Evolutionary conservation across 2,329 filamentous ascomycete genomes (phyloP).

Genomic region (Trichophyton benhamiae): DNA sequence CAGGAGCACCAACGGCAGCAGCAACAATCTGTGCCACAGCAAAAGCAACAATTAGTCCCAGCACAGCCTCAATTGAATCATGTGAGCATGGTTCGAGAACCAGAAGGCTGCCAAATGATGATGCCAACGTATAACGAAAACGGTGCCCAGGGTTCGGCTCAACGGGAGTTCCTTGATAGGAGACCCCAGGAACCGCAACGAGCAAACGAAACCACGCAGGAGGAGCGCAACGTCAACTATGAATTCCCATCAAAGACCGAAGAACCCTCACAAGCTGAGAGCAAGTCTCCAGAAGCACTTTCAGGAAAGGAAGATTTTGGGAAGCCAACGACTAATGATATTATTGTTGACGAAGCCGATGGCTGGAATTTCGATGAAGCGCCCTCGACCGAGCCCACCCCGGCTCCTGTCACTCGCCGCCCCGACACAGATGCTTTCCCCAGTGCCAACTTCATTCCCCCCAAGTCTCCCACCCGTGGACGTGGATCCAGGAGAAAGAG

Average conservation of each 20-base stretch:
- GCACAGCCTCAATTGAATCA: slow-evolving; percentile 39
- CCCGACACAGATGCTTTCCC: slow-evolving; percentile 85
- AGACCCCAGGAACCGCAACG: slow-evolving; percentile 33
- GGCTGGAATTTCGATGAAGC: slow-evolving; percentile 91
- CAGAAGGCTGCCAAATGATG: slow-evolving; percentile 47
- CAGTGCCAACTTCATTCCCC: slow-evolving; percentile 59
- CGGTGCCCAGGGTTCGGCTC: slow-evolving; percentile 18
- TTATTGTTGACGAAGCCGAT: slow-evolving; percentile 46
- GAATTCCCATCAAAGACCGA: not conserved
- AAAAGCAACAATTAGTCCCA: slow-evolving; percentile 22
- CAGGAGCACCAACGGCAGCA: slow-evolving; percentile 51
- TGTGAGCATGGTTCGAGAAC: slow-evolving; percentile 39
- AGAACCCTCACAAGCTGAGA: not conserved
- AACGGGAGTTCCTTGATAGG: slow-evolving; percentile 31
- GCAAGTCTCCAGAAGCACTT: slow-evolving; percentile 35
- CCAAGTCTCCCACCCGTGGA: slow-evolving; percentile 66
- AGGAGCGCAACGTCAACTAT: slow-evolving; percentile 15
- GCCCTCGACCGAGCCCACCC: slow-evolving; percentile 39
- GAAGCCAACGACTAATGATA: slow-evolving; percentile 4
- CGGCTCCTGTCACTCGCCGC: slow-evolving; percentile 42
- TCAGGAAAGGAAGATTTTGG: slow-evolving; percentile 23
- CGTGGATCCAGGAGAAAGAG: slow-evolving; percentile 62
- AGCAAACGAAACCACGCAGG: slow-evolving; percentile 41
- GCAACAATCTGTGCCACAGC: slow-evolving; percentile 39
- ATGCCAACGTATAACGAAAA: slow-evolving; percentile 34